Evolutionary conservation across 495 filamentous ascomycete genomes (phyloP), one percentile per base, ranked within the genome.

Genomic region (Oleoguttula mirabilis): DNA sequence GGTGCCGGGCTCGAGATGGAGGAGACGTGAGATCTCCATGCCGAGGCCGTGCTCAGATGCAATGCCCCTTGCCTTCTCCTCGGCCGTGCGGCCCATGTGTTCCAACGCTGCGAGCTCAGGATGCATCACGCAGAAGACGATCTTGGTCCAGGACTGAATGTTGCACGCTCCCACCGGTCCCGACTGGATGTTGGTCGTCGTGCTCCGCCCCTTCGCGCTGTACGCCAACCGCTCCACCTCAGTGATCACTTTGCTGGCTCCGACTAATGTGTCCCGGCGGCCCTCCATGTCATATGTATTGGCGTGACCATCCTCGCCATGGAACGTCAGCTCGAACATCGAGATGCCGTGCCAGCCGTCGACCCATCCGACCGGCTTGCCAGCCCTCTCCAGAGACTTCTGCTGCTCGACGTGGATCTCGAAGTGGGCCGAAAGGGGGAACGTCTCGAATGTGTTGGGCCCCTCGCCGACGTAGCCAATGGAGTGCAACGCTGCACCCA

Each of bases 101-200:
- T 39, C 35, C 10, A 39, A 36, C 3, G 12, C 33, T 6, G 7
- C 24, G 7, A 20, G 33, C 15, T 50, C 35, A 28, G 31, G 34
- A 41, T 50, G 21, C 47, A 50, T 50, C 20, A 50, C 21, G 36
- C 47, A 50, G 24, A 50, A 50, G 5, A 36, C 21, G 3, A 50
- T 6, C 17, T 41, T 39, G 24, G 36, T 41, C 28, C 33, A 30
- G 5, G 41, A 46, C 21, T 50, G 47, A 34, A 45, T 50, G 36
- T 50, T 50, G 36, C 47, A 50, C 6, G 47, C 47, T 14, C 47
- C 47, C 41, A 27, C 17, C 2, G 39, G 47, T 2, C 47, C 47
- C 4, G 17, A 27, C 7, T 11, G 23, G 27, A 50, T 45, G 33
- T 44, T 50, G 22, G 47, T 50, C n/a, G 45, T 25, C n/a, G 45